Evolutionary conservation across 2,329 filamentous ascomycete genomes (phyloP).

Genomic region (Colletotrichum tabaci): DNA sequence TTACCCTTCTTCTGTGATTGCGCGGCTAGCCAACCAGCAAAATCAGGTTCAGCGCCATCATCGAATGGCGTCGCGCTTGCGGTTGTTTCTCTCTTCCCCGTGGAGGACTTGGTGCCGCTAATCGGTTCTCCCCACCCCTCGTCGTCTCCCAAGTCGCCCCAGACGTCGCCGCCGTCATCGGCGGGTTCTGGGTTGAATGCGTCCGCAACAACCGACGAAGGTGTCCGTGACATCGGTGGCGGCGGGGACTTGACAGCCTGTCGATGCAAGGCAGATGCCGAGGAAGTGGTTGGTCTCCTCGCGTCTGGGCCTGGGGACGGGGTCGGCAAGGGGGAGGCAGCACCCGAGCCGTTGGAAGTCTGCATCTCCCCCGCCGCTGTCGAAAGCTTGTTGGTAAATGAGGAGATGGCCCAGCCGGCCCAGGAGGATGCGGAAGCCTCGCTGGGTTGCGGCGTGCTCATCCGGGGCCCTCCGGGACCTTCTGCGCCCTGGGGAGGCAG

Average conservation of each 20-base stretch:
- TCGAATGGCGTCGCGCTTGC: slow-evolving; percentile 73
- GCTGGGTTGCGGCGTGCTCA: slow-evolving; percentile 80
- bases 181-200: slow-evolving; percentile 70
- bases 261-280: slow-evolving; percentile 72
- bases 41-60: slow-evolving; percentile 92
- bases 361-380: slow-evolving; percentile 90
- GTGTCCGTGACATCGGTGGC: slow-evolving; percentile 61
- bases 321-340: slow-evolving; percentile 58
- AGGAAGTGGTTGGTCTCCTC: slow-evolving; percentile 59
- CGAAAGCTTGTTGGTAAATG: slow-evolving; percentile 95
- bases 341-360: slow-evolving; percentile 62
- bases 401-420: slow-evolving; percentile 98
- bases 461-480: slow-evolving; percentile 74
- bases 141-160: slow-evolving; percentile 78
- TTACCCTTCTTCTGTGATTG: slow-evolving; percentile 82
- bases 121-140: slow-evolving; percentile 60
- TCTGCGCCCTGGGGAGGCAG: slow-evolving; percentile 76
- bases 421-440: slow-evolving; percentile 77
- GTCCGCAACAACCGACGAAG: slow-evolving; percentile 63
- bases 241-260: slow-evolving; percentile 71
- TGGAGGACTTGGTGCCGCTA: slow-evolving; percentile 42
- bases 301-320: slow-evolving; percentile 58
- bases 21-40: slow-evolving; percentile 93
- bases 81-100: slow-evolving; percentile 52
- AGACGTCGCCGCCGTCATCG: slow-evolving; percentile 78